Conservation (phyloP, 345 rosid genomes). For the Murraya koenigii region DNA sequence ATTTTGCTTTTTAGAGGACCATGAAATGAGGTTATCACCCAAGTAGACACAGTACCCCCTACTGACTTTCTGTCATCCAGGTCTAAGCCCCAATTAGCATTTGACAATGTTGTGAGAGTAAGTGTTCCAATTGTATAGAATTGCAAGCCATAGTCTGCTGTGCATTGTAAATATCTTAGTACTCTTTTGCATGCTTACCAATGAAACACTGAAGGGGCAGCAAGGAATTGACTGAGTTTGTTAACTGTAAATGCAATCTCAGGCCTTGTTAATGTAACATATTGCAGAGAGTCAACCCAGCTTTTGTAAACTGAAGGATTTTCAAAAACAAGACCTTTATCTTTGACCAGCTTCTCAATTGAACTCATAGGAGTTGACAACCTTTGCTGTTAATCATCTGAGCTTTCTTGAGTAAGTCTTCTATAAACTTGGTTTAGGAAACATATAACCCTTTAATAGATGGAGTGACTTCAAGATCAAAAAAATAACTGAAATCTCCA, state of each 20-base stretch:
- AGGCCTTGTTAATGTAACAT: neutral
- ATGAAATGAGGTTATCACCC: neutral
- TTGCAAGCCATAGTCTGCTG: neutral
- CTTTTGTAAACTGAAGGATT: neutral
- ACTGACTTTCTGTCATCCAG: neutral
- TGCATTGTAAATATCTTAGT: neutral
- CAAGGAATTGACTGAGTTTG: neutral
- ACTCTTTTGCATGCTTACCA: neutral
- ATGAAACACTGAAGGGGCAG: neutral
- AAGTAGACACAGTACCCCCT: neutral
- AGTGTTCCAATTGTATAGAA: neutral
- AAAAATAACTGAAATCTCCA: too few species aligned
- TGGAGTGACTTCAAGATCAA: too few species aligned
- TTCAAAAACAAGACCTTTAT: neutral
- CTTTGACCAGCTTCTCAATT: neutral
- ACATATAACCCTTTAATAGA: too few species aligned
- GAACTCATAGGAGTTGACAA: neutral
- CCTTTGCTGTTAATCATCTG: too few species aligned
- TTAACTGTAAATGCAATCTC: neutral
- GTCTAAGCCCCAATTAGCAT: neutral
- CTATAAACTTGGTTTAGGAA: too few species aligned
- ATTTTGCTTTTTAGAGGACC: neutral
- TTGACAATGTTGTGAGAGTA: neutral
- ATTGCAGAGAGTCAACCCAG: neutral
- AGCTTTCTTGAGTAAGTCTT: too few species aligned